A percentile compares a stretch with the other conserved stretches of the same genome.
Evolutionary conservation across 2,329 filamentous ascomycete genomes (phyloP).

Genomic region (Colletotrichum tofieldiae): DNA sequence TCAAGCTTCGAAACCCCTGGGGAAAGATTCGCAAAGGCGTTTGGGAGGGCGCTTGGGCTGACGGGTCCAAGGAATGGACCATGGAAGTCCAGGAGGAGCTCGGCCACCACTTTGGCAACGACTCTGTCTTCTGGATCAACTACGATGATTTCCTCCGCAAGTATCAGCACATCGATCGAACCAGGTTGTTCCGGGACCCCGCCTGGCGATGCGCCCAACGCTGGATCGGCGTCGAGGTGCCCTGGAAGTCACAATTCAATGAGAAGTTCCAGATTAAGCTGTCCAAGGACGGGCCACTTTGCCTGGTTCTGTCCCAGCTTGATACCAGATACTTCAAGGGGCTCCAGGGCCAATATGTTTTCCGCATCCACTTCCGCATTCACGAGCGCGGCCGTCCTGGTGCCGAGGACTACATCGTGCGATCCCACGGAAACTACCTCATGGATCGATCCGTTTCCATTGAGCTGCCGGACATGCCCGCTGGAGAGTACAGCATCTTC

Average conservation of each 20-base stretch:
- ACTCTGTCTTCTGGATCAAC: slow-evolving; percentile 76
- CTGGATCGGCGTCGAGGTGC: slow-evolving; percentile 75
- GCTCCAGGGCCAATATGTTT: slow-evolving; percentile 71
- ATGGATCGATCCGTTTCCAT: slow-evolving; percentile 73
- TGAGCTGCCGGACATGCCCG: slow-evolving; percentile 69
- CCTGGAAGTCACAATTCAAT: slow-evolving; percentile 74
- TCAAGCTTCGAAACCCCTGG: slow-evolving; percentile 75
- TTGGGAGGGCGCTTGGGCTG: slow-evolving; percentile 74
- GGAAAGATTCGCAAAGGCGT: slow-evolving; percentile 70
- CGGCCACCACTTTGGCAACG: slow-evolving; percentile 72
- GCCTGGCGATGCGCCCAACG: slow-evolving; percentile 72
- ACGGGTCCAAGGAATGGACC: slow-evolving; percentile 75
- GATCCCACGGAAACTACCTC: slow-evolving; percentile 71
- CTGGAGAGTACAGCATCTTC: slow-evolving; percentile 71
- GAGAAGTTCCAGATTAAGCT: slow-evolving; percentile 74
- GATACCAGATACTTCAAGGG: slow-evolving; percentile 75
- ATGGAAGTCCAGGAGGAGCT: slow-evolving; percentile 71
- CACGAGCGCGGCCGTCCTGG: slow-evolving; percentile 65
- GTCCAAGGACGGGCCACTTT: slow-evolving; percentile 69
- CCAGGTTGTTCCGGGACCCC: slow-evolving; percentile 71
- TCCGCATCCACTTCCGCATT: slow-evolving; percentile 66
- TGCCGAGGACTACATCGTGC: slow-evolving; percentile 73
- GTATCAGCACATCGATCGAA: slow-evolving; percentile 74
- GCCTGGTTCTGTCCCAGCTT: slow-evolving; percentile 74
- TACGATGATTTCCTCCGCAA: slow-evolving; percentile 75